phyloP scores from a whole-genome alignment of 148 eudicot species.

The Spergularia bocconei region DNA sequence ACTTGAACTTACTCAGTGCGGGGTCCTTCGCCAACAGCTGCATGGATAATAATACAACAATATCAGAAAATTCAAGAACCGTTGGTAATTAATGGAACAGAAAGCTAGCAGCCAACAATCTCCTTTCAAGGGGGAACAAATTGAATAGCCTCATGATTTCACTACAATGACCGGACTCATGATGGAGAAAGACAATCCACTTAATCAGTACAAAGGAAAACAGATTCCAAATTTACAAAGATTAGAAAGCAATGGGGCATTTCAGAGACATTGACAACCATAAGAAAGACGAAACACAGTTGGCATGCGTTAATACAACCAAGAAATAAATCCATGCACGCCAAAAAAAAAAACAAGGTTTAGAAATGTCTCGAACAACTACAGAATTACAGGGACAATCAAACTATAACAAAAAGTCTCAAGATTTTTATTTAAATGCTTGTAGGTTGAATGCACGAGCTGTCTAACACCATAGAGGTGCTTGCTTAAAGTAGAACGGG shows the following conservation, averaged over 20 bases:
- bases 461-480: not conserved
- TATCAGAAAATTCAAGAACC: slow-evolving; percentile 14
- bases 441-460: not conserved
- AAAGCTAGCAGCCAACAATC: not conserved
- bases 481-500: not conserved
- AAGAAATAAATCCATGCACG: not conserved
- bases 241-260: not conserved
- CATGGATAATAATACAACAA: slow-evolving; percentile 22
- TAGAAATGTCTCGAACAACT: not conserved
- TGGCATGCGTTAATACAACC: not conserved
- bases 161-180: not conserved
- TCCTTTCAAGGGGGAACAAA: slow-evolving; percentile 13
- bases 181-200: not conserved
- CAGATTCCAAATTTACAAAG: too few relatives aligned
- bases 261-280: not conserved
- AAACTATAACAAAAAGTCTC: not conserved
- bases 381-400: not conserved
- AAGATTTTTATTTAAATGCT: not conserved
- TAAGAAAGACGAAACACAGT: not conserved
- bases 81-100: not conserved
- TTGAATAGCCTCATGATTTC: not conserved
- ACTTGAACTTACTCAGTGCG: slow-evolving; percentile 72
- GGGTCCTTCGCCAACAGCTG: slow-evolving; percentile 89
- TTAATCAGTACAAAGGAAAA: not conserved
- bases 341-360: not conserved